phyloP scores from a whole-genome alignment of 2,329 filamentous ascomycete species.

The Orbilia oligospora region DNA sequence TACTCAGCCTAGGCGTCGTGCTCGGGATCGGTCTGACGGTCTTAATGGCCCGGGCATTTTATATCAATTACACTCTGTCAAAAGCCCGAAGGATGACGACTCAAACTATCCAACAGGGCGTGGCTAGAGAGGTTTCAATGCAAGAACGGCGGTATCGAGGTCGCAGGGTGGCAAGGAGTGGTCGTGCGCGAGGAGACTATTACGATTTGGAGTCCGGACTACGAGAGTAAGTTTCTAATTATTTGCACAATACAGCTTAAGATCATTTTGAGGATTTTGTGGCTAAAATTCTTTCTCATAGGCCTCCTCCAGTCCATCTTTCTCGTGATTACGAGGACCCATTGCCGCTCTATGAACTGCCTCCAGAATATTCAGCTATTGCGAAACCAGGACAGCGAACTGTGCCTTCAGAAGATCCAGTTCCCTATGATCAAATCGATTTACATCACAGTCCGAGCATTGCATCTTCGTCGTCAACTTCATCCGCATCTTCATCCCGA shows the following conservation, averaged over 20 bases:
- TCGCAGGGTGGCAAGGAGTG: constrained; percentile 51
- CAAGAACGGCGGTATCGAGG: constrained; percentile 27
- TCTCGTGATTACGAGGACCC: constrained; percentile 53
- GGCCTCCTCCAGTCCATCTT: constrained; percentile 54
- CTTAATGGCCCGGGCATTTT: constrained; percentile 58
- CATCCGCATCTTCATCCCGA: constrained; percentile 39
- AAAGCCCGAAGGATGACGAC: constrained; percentile 46
- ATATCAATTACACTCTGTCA: constrained; percentile 52
- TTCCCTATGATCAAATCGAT: constrained; percentile 52
- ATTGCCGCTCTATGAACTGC: constrained; percentile 53
- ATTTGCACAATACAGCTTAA: too few species aligned
- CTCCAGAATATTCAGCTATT: constrained; percentile 57
- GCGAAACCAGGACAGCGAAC: constrained; percentile 49
- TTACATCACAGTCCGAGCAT: constrained; percentile 37
- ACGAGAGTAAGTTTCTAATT: constrained; percentile 49
- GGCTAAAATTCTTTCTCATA: constrained; percentile 23
- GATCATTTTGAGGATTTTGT: not conserved
- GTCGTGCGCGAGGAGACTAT: constrained; percentile 46
- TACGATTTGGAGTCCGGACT: constrained; percentile 52
- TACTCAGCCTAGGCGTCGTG: constrained; percentile 59
- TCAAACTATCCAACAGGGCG: constrained; percentile 44
- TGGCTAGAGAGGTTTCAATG: constrained; percentile 48
- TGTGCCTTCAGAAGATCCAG: constrained; percentile 42
- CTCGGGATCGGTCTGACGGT: constrained; percentile 58
- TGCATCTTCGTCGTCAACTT: constrained; percentile 53